Evolutionary conservation across 2,329 filamentous ascomycete genomes (phyloP).

Genomic region (Alternaria ethzedia): DNA sequence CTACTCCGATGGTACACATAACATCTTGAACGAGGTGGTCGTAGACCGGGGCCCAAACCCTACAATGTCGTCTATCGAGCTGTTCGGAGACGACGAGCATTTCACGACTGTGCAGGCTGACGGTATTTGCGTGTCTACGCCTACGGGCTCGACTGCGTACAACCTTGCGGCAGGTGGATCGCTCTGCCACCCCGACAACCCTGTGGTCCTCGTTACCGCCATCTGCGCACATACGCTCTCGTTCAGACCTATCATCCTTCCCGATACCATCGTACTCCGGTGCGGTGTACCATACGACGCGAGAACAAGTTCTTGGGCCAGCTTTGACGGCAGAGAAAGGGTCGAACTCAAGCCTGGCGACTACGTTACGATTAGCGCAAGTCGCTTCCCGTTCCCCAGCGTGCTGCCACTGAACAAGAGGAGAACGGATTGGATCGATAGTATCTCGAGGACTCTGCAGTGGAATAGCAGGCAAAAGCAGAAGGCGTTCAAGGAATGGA

Average conservation of each 20-base stretch:
- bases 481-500: constrained; percentile 58
- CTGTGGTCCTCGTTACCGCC: constrained; percentile 90
- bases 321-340: constrained; percentile 87
- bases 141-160: constrained; percentile 93
- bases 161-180: constrained; percentile 96
- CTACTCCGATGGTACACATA: constrained; percentile 79
- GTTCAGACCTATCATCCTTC: constrained; percentile 94
- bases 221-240: constrained; percentile 95
- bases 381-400: constrained; percentile 78
- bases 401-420: constrained; percentile 73
- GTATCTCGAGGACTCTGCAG: constrained; percentile 77
- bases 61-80: constrained; percentile 89
- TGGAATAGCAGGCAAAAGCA: constrained; percentile 84
- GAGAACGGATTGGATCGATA: constrained; percentile 82
- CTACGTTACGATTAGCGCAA: constrained; percentile 84
- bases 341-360: constrained; percentile 79
- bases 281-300: constrained; percentile 95
- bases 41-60: constrained; percentile 92
- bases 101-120: constrained; percentile 94
- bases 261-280: constrained; percentile 92
- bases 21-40: constrained; percentile 97
- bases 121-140: constrained; percentile 90
- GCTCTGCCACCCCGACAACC: constrained; percentile 93
- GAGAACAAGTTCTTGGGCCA: constrained; percentile 91
- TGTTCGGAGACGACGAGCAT: constrained; percentile 94